A percentile compares a stretch with the other conserved stretches of the same genome.
These are phyloP conservation scores for Vigna hirtella DNA, from an alignment of 306 rosid genomes.

Conservation along the genomic window DNA sequence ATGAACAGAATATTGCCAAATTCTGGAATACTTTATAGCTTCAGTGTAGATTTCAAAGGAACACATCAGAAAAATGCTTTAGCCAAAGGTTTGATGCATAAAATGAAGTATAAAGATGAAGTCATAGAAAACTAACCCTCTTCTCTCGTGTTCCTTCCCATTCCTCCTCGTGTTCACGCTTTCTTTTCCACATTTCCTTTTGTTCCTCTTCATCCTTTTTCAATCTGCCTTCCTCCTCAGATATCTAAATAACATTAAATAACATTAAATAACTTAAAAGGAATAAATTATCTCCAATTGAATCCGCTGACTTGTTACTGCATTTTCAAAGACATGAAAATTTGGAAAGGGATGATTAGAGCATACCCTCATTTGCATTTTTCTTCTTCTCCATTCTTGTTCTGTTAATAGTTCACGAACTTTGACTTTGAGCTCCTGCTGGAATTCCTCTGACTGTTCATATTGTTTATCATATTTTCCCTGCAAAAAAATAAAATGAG, in stretches of 20 bases:
- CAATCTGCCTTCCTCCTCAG: slow-evolving; percentile 99
- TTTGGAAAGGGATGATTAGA: slow-evolving; percentile 2
- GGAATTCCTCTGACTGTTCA: slow-evolving; percentile 84
- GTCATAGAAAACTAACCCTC: slow-evolving; percentile 70
- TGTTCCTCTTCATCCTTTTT: slow-evolving; percentile 95
- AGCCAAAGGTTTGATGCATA: slow-evolving; percentile 25
- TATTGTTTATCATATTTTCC: slow-evolving; percentile 91
- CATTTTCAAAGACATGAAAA: slow-evolving; percentile 20
- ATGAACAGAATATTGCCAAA: slow-evolving; percentile 17
- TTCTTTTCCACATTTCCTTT: slow-evolving; percentile 98
- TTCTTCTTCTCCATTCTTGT: slow-evolving; percentile 98
- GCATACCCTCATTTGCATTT: slow-evolving; percentile 98
- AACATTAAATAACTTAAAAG: slow-evolving; percentile 39
- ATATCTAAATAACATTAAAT: slow-evolving; percentile 71
- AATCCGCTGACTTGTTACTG: slow-evolving; percentile 14
- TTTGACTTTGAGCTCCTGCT: slow-evolving; percentile 86
- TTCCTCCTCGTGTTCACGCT: slow-evolving; percentile 96
- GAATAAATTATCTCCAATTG: slow-evolving; percentile 20
- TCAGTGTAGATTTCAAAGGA: slow-evolving; percentile 15
- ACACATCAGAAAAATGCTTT: neutral
- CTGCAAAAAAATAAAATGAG: slow-evolving; percentile 49
- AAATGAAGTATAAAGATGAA: slow-evolving; percentile 26
- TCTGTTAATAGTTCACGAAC: slow-evolving; percentile 95
- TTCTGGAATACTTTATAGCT: slow-evolving; percentile 5
- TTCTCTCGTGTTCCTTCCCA: slow-evolving; percentile 99